Base-by-base conservation (phyloP, 768 basidiomycete genomes). In the Leucocoprinus birnbaumii region DNA sequence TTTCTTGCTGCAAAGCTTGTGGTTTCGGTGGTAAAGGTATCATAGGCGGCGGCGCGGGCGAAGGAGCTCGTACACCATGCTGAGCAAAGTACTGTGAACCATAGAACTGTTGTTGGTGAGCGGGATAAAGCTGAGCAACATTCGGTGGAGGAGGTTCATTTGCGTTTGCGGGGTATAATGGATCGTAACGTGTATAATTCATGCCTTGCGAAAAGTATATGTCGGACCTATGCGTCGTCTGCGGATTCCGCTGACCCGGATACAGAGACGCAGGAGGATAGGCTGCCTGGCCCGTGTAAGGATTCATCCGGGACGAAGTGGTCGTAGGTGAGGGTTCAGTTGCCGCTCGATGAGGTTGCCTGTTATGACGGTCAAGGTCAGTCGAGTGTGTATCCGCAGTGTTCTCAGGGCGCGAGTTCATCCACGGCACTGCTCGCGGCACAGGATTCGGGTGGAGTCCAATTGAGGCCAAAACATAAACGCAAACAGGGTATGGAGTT, bases 161-260 rank as follows among this genome's bases (percentile, higher is more conserved):
- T 9, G 45, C 34, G 63, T 57, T 34, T 61, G 65, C 47, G 48
- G 54, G 40, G 34, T 52, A 18, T 37, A 40, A 16, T 3, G 35
- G 22, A 55, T 55, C 48, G 9, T 42, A 48, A 18, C 27, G 41
- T 26, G 47, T 44, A 41, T 42, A 34, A 10, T 55, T 48, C 54
- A 48, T 55, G 48, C 27, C 27, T 1, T 38, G 37, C n/a, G 54
- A 49, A 53, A 69, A 71, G 57, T 66, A 67, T 38, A 67, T 41
- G 57, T 73, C 68, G 21, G 69, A 56, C 24, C 64, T 65, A 54
- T 71, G 69, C 13, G 69, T 62, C 35, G 69, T 68, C 46, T 67
- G 67, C 11, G 69, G 68, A 24, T 51, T 34, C 18, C 62, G 59
- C 52, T 66, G 61, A 19, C 63, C 64, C 48, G 69, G 62, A 44